A percentile compares a stretch with the other conserved stretches of the same genome.
These are phyloP conservation scores for Cairneyella variabilis DNA, from an alignment of 495 filamentous ascomycete species.

Conservation along the genomic window DNA sequence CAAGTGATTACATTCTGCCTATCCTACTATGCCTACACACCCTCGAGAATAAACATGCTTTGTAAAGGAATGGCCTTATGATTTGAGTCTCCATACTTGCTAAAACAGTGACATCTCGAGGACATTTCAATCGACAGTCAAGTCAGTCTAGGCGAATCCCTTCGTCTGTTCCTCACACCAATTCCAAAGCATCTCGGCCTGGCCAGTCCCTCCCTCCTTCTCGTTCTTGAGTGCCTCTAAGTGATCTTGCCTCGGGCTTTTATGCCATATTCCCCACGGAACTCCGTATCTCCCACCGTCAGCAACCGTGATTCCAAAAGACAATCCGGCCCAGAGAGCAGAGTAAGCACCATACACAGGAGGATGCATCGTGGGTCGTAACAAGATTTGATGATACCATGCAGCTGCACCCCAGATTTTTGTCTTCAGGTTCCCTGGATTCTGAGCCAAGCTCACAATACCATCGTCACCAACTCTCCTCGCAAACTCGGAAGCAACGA, in stretches of 20 bases:
- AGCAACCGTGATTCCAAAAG: slow-evolving; percentile 26
- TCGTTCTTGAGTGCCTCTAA: slow-evolving; percentile 31
- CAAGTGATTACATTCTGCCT: neutral
- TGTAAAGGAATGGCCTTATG: neutral
- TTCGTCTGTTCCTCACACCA: slow-evolving; percentile 32
- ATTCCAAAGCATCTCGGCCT: slow-evolving; percentile 27
- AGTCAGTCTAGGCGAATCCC: neutral
- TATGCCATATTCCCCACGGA: slow-evolving; percentile 12
- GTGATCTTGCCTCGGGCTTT: slow-evolving; percentile 19
- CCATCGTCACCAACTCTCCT: slow-evolving; percentile 4
- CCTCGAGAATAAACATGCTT: neutral
- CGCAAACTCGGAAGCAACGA: slow-evolving; percentile 28
- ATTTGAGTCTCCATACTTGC: too few species aligned
- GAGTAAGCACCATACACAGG: slow-evolving; percentile 37
- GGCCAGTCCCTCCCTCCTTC: slow-evolving; percentile 21
- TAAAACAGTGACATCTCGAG: neutral
- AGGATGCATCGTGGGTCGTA: slow-evolving; percentile 25
- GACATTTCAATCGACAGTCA: neutral
- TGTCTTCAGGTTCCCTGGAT: slow-evolving; percentile 40
- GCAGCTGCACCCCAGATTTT: slow-evolving; percentile 34
- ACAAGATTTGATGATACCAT: slow-evolving; percentile 18
- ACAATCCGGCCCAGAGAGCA: slow-evolving; percentile 36
- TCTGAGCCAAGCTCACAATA: slow-evolving; percentile 29
- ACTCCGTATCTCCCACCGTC: slow-evolving; percentile 12
- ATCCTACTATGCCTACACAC: neutral